These are phyloP conservation scores for Larix sibirica DNA, from an alignment of 83 land plant genomes.

Conservation along the genomic window DNA sequence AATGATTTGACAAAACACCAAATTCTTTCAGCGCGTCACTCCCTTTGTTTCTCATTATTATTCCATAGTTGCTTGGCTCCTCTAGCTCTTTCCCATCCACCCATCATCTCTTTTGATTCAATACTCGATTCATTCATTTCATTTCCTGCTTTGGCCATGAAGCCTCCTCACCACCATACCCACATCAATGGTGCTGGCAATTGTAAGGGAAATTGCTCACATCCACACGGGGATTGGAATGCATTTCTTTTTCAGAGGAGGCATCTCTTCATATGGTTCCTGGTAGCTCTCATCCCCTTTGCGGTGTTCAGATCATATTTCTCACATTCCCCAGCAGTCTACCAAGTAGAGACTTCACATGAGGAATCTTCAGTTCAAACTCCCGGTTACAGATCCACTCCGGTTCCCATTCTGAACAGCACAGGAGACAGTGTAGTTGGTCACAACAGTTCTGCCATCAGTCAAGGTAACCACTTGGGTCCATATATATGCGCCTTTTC, in stretches of 20 bases:
- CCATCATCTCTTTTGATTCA: too few relatives aligned
- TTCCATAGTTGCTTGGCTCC: too few relatives aligned
- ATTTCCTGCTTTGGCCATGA: not conserved
- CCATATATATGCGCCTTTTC: not conserved
- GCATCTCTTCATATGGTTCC: not conserved
- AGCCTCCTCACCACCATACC: not conserved
- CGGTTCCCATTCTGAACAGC: not conserved
- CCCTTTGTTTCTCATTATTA: too few relatives aligned
- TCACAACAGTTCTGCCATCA: not conserved
- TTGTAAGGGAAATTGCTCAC: not conserved
- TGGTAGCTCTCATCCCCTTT: not conserved
- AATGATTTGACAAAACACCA: too few relatives aligned
- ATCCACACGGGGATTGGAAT: conserved; percentile 6
- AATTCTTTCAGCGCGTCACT: too few relatives aligned
- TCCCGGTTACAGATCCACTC: not conserved
- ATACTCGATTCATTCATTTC: too few relatives aligned
- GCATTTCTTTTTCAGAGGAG: not conserved
- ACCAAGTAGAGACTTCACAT: not conserved
- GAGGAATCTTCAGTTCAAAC: not conserved
- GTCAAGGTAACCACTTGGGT: conserved; percentile 1
- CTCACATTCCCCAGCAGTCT: not conserved
- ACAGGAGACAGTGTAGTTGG: not conserved
- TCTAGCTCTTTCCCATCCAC: too few relatives aligned
- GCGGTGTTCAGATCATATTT: not conserved
- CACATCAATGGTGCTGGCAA: not conserved